Evolutionary conservation across 2,329 filamentous ascomycete genomes (phyloP), one percentile per base, ranked within the genome.

Genomic region (Neoascochyta sp.): DNA sequence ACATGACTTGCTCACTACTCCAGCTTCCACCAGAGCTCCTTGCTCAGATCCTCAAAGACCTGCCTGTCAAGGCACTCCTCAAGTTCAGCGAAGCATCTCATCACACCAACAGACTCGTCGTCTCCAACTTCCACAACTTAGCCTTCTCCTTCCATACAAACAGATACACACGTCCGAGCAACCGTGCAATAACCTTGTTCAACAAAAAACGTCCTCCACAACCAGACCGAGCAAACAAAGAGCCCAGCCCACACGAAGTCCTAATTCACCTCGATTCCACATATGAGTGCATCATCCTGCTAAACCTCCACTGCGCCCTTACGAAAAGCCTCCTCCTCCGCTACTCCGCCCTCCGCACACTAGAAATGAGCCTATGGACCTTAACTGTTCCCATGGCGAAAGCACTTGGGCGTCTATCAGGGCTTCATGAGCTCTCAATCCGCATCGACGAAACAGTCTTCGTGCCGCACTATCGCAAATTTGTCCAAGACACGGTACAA

Each of bases 111-210:
- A 22, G 23, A 4, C 44, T 65, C 9, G 57, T 59, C 7, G 48
- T 40, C 10, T 47, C 51, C 15, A 60, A 49, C 27, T 41, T 64
- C 4, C 52, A 54, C 23, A 79, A 69, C 81, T 86, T 95, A 66
- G 95, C 89, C 12, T 92, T 78, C 7, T 81, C 67, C 20, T 88
- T 78, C 73, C 86, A 94, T 17, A 83, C 81, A 1, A n/a, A n/a
- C n/a, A n/a, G n/a, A n/a, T n/a, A n/a, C n/a, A n/a, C n/a, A n/a
- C n/a, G n/a, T 24, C 23, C 8, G 23, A 30, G 8, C 30, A 15
- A 10, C 21, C 11, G 6, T 27, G n/a, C n/a, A n/a, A n/a, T n/a
- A n/a, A n/a, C 78, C 77, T n/a, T 83, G 72, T 16, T 83, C 72
- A 18, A 27, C 19, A 30, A 33, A 9, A n/a, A 12, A 12, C 29